Percentiles rank a stretch among this genome's conserved stretches.
Evolutionary conservation across 2,329 filamentous ascomycete species (phyloP).

Genomic region (Hymenoscyphus fraxineus): DNA sequence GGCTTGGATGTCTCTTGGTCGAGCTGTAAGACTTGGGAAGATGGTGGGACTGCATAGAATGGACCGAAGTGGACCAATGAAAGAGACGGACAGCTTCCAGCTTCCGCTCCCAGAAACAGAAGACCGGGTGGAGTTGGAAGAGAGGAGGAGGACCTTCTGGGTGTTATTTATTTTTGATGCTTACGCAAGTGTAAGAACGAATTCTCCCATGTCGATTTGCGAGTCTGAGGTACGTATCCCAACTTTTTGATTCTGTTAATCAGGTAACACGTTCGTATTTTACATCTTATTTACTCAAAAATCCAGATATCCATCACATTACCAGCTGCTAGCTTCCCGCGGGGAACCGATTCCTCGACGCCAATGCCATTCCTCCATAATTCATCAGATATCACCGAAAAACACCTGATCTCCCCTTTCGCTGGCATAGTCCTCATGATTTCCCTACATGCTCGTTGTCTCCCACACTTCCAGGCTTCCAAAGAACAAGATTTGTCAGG

Average conservation of each 20-base stretch:
- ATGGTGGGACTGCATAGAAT: neutral
- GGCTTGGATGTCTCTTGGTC: neutral
- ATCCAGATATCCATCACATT: neutral
- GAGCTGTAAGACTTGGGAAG: neutral
- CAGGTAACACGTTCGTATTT: neutral
- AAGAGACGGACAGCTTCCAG: neutral
- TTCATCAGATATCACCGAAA: neutral
- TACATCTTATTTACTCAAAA: neutral
- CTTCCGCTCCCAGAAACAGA: neutral
- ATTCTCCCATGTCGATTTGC: neutral
- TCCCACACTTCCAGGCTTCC: neutral
- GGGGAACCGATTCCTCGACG: neutral
- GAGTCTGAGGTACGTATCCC: neutral
- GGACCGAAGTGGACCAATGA: neutral
- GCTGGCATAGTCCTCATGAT: neutral
- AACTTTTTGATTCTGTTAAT: neutral
- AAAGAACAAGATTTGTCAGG: neutral
- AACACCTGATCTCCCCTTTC: neutral
- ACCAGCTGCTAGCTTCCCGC: neutral
- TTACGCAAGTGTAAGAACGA: neutral
- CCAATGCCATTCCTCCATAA: neutral
- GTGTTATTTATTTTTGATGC: neutral
- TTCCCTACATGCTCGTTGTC: neutral
- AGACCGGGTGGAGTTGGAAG: neutral
- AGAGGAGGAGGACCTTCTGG: neutral